Conservation (phyloP, 371 early-diverging fungal species). For the Mucor mucedo region DNA sequence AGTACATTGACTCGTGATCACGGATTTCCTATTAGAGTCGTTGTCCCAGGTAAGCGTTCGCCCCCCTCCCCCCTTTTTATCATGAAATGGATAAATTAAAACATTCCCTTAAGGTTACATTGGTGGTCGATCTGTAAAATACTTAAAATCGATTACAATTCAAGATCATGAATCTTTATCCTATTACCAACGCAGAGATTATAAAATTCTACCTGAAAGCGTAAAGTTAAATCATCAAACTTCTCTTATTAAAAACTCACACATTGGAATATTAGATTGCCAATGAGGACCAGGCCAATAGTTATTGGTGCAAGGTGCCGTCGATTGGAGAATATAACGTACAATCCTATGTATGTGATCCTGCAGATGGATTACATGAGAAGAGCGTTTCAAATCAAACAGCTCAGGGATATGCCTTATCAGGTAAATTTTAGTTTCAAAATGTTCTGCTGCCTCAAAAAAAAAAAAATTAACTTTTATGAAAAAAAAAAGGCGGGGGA, state of each 20-base stretch:
- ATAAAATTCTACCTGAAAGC: constrained; percentile 82
- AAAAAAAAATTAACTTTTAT: background rate
- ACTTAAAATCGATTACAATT: constrained; percentile 67
- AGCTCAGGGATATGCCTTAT: constrained; percentile 49
- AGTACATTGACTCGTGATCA: constrained; percentile 75
- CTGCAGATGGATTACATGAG: constrained; percentile 44
- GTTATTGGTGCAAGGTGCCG: constrained; percentile 55
- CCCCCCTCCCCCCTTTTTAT: too few species aligned
- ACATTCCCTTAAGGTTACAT: constrained; percentile 55
- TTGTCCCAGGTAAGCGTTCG: constrained; percentile 72
- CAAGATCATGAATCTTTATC: constrained; percentile 71
- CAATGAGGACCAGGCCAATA: constrained; percentile 47
- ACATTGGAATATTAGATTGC: constrained; percentile 28
- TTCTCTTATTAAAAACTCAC: too few species aligned
- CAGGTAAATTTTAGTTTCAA: constrained; percentile 26
- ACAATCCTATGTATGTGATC: constrained; percentile 69
- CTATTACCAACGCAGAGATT: constrained; percentile 83
- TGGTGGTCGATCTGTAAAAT: constrained; percentile 89
- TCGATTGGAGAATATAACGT: constrained; percentile 82
- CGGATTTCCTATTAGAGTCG: constrained; percentile 83
- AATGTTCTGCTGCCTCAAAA: background rate
- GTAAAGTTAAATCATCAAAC: constrained; percentile 24
- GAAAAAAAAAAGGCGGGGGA: constrained; percentile 47
- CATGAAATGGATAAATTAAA: too few species aligned
- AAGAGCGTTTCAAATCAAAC: constrained; percentile 1